Conservation (phyloP, 2,329 filamentous ascomycete genomes). For the Aspergillus carbonarius region DNA sequence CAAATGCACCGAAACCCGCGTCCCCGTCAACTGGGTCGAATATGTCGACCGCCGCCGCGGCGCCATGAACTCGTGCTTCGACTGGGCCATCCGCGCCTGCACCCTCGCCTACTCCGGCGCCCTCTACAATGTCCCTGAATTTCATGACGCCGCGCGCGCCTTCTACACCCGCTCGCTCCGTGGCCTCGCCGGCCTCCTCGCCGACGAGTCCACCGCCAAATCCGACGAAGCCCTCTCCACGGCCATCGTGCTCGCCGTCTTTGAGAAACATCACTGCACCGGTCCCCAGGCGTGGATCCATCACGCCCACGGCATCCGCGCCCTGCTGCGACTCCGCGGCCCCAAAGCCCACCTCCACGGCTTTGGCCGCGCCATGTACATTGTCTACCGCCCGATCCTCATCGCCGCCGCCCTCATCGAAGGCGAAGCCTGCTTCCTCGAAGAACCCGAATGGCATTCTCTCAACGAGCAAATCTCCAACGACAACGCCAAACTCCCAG, state of each 20-base stretch:
- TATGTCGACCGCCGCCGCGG: conserved; percentile 23
- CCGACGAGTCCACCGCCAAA: conserved; percentile 27
- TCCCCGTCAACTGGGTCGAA: conserved; percentile 29
- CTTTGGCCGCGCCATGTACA: conserved; percentile 35
- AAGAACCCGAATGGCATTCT: conserved; percentile 35
- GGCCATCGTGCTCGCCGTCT: conserved; percentile 36
- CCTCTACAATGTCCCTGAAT: conserved; percentile 22
- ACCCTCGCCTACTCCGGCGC: conserved; percentile 20
- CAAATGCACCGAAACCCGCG: conserved; percentile 28
- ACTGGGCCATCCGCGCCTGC: conserved; percentile 24
- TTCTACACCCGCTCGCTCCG: conserved; percentile 32
- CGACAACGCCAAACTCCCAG: conserved; percentile 27
- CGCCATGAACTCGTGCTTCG: conserved; percentile 19
- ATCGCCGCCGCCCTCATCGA: conserved; percentile 35
- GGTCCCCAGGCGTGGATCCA: conserved; percentile 37
- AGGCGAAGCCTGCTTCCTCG: conserved; percentile 36
- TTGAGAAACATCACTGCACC: conserved; percentile 39
- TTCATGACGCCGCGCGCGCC: conserved; percentile 26
- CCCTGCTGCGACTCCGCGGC: conserved; percentile 36
- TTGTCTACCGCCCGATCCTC: conserved; percentile 37
- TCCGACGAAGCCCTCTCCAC: conserved; percentile 36
- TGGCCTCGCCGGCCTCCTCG: conserved; percentile 27
- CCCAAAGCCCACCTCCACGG: conserved; percentile 32
- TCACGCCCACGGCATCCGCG: conserved; percentile 37
- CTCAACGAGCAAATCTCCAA: conserved; percentile 29